Evolutionary conservation across 108 stramenopile species (phyloP), one percentile per base, ranked within the genome.

Genomic region (Fistulifera solaris): DNA sequence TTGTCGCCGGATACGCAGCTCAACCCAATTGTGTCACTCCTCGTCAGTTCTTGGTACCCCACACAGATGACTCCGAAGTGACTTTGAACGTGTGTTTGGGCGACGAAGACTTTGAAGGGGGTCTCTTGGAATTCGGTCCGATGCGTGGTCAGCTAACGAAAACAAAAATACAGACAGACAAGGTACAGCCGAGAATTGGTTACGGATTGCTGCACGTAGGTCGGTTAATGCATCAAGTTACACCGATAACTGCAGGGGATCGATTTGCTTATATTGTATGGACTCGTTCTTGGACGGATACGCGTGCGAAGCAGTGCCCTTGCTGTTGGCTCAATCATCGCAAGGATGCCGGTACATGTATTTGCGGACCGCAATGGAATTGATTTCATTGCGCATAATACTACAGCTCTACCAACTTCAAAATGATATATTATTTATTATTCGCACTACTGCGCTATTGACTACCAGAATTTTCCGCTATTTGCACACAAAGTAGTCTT

Each of bases 51-150:
- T 64, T 91, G 11, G 79, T 91, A 27, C 59, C 83, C 19, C 89
- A 91, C 55, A 87, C 89, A 12, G 89, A 91, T 52, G 89, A 91
- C 58, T 69, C 81, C 10, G 89, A 91, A 70, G 73, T 73, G 23
- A 91, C 89, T 16, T 58, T 91, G 44, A 91, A 91, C 67, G 54
- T 86, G 46, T 68, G 85, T 62, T 52, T 91, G 15, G 88, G 88
- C 38, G 74, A 81, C 22, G 61, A 75, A 26, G 46, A 58, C 12
- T 83, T 78, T 62, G 38, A 60, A 46, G 85, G 89, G 18, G 89
- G 89, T 10, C 47, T 56, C 27, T 62, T 91, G 26, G 56, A 76
- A 18, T 85, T 91, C 50, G 72, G 75, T 47, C 83, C 83, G 24
- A 45, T 91, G 22, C 80, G 89, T 21, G 85, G 88, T 35, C 31